Evolutionary conservation across 306 rosid species (phyloP).

Genomic region (Vachellia pachyceras): DNA sequence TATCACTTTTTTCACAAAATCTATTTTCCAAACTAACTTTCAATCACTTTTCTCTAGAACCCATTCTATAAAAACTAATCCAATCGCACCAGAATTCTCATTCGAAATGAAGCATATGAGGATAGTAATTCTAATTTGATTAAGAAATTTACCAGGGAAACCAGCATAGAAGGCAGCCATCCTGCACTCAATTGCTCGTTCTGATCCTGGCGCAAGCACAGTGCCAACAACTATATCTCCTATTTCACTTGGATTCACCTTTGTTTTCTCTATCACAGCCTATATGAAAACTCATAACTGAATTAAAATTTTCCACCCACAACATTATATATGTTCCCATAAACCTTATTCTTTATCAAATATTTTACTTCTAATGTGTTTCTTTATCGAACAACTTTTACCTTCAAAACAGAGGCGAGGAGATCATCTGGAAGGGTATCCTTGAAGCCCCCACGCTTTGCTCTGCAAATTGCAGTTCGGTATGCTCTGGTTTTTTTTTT

Average conservation of each 20-base stretch:
- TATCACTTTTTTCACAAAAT: no score
- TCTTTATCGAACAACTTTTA: conserved; percentile 22
- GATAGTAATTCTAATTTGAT: neutral
- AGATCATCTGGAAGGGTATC: conserved; percentile 89
- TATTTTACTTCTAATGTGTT: conserved; percentile 5
- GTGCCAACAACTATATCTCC: conserved; percentile 94
- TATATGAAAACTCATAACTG: conserved; percentile 38
- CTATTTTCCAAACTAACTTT: no score
- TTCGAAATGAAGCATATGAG: neutral
- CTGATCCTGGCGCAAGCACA: conserved; percentile 84
- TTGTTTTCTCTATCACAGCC: conserved; percentile 85
- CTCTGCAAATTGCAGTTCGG: conserved; percentile 91
- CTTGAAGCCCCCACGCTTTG: conserved; percentile 88
- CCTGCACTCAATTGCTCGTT: conserved; percentile 84
- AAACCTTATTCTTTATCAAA: neutral
- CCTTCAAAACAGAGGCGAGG: conserved; percentile 86
- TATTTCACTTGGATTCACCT: conserved; percentile 74
- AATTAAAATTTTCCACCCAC: neutral
- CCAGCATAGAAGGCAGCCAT: conserved; percentile 92
- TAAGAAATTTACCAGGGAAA: conserved; percentile 68
- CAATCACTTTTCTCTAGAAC: no score
- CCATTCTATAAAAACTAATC: no score
- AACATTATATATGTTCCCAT: conserved; percentile 24
- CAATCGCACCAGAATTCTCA: neutral
- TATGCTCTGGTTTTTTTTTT: conserved; percentile 57